phyloP scores from a whole-genome alignment of 176 grass and related monocot genomes.

The Puya raimondii region DNA sequence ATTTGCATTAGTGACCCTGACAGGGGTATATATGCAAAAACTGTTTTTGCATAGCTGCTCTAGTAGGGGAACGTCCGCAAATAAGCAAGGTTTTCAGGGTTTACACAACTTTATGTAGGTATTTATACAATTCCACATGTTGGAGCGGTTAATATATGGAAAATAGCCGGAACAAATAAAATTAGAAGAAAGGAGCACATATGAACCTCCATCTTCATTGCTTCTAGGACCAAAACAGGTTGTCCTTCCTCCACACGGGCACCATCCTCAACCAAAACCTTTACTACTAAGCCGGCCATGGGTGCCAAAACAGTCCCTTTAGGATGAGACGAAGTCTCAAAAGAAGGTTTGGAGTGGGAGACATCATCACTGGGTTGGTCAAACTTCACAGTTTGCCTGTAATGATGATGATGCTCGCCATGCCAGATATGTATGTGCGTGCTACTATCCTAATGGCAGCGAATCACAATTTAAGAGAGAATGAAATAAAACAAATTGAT shows the following conservation, averaged over 20 bases:
- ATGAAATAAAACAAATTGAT: constrained; percentile 4
- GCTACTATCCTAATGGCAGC: constrained; percentile 41
- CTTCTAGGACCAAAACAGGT: constrained; percentile 89
- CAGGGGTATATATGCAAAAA: too few species aligned
- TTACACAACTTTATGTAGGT: too few species aligned
- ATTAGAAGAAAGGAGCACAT: background rate
- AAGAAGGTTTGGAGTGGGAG: constrained; percentile 38
- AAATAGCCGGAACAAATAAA: background rate
- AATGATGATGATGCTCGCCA: constrained; percentile 81
- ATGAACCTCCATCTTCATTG: constrained; percentile 98
- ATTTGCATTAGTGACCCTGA: too few species aligned
- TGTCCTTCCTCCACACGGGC: constrained; percentile 54
- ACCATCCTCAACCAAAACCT: constrained; percentile 72
- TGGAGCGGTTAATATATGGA: too few species aligned
- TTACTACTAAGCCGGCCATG: constrained; percentile 92
- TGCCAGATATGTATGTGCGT: constrained; percentile 88
- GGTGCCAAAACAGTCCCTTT: constrained; percentile 91
- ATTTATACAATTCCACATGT: too few species aligned
- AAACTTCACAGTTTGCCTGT: constrained; percentile 43
- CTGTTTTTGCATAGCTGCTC: too few species aligned
- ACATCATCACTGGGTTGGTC: constrained; percentile 43
- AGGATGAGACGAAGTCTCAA: constrained; percentile 45
- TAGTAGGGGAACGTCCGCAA: too few species aligned
- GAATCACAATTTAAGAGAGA: constrained; percentile 1
- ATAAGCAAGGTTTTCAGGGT: too few species aligned